A percentile compares a stretch with the other conserved stretches of the same genome.
Evolutionary conservation across 805 yeast species (phyloP).

Genomic region (Candida sithepensis): DNA sequence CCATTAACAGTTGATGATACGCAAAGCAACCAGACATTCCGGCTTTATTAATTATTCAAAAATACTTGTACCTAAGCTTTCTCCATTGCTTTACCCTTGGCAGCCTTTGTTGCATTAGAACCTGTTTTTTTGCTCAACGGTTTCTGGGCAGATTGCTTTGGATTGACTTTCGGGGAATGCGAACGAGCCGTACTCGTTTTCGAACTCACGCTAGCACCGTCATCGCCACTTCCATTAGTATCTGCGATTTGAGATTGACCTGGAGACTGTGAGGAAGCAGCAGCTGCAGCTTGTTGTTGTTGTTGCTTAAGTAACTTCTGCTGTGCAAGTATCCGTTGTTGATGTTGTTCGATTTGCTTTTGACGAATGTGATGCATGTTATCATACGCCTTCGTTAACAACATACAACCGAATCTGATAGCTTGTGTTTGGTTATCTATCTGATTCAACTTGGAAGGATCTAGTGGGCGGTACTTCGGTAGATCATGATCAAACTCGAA

Average conservation of each 20-base stretch:
- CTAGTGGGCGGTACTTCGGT: slow-evolving; percentile 49
- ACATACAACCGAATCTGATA: slow-evolving; percentile 88
- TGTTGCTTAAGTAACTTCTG: slow-evolving; percentile 33
- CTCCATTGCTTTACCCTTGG: not conserved
- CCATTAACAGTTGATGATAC: too few species aligned
- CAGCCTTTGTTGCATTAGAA: not conserved
- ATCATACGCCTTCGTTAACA: slow-evolving; percentile 82
- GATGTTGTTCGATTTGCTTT: slow-evolving; percentile 50
- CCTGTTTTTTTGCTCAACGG: not conserved
- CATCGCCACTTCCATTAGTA: not conserved
- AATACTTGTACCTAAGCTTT: not conserved
- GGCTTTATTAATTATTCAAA: too few species aligned
- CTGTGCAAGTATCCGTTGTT: slow-evolving; percentile 29
- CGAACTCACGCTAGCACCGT: not conserved
- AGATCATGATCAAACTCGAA: slow-evolving; percentile 49
- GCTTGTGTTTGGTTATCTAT: slow-evolving; percentile 85
- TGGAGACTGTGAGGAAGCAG: not conserved
- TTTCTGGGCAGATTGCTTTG: not conserved
- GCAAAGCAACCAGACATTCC: too few species aligned
- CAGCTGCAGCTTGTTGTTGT: slow-evolving; percentile 31
- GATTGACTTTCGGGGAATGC: slow-evolving; percentile 3
- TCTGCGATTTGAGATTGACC: not conserved
- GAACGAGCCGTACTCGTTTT: not conserved
- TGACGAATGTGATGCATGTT: slow-evolving; percentile 73
- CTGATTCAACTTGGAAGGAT: slow-evolving; percentile 79